Evolutionary conservation across 306 rosid species (phyloP), one percentile per base, ranked within the genome.

Genomic region (Psophocarpus tetragonolobus): DNA sequence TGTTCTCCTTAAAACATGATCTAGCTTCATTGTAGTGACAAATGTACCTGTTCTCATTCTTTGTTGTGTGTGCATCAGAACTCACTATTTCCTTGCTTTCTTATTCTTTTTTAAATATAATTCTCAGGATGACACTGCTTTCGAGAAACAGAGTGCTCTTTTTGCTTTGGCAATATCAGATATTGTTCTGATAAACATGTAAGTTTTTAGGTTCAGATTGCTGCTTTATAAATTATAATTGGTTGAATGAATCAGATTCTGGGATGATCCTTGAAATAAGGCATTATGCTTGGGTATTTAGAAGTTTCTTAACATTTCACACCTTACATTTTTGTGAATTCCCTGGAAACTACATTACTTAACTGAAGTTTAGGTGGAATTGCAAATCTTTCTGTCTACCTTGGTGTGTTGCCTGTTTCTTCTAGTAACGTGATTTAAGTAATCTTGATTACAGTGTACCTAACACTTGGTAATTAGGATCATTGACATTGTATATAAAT

Each of bases 101-200:
- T 18, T 42, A 39, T 44, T 35, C 12, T 42, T 76, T 24, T 62
- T 30, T 27, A 57, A 39, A 82, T 70, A 36, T 78, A 7, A 73
- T 75, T 81, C 63, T 21, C 93, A 95, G 98, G 97, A 92, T 82
- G 98, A 95, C 83, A 92, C 98, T 42, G 57, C 97, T 56, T 95
- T 95, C n/a, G 98, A 95, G 89, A 95, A 92, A 73, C 98, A 92
- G 78, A 95, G 97, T 63, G 98, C 98, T 39, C 88, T 92, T 17
- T 92, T 92, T 86, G 91, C 97, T 64, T 74, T 92, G 84, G 92
- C 98, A 11, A n/a, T 95, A 82, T 88, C 97, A 4, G 97, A 95
- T 84, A 85, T 91, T 75, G 92, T 91, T 51, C 83, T 95, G 80
- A 89, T 92, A 85, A 95, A 95, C 74, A 90, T 95, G 97, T 92